Evolutionary conservation across 2,329 filamentous ascomycete genomes (phyloP).

Genomic region (Fusarium coicis): DNA sequence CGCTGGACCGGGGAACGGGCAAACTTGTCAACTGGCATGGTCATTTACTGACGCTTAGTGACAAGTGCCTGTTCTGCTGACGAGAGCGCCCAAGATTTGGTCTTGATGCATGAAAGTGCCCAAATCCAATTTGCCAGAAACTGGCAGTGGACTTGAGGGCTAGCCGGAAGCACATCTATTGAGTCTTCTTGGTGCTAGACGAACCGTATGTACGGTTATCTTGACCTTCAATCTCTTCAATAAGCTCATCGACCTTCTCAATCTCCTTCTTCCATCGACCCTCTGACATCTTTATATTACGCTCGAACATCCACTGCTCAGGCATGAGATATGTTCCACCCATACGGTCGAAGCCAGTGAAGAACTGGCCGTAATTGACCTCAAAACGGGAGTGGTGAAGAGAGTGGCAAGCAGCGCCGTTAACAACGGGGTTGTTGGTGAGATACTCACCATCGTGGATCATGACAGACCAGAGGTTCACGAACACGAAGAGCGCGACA

Average conservation of each 20-base stretch:
- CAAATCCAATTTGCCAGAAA: neutral
- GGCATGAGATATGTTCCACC: conserved; percentile 89
- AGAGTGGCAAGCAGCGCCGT: conserved; percentile 90
- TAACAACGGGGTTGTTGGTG: conserved; percentile 89
- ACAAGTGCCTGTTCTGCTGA: neutral
- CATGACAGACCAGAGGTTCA: conserved; percentile 97
- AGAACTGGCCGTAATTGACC: conserved; percentile 92
- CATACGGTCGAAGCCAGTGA: conserved; percentile 89
- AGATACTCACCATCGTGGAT: conserved; percentile 97
- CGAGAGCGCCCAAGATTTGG: neutral
- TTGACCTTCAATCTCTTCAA: conserved; percentile 74
- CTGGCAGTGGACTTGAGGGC: neutral
- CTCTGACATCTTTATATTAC: conserved; percentile 85
- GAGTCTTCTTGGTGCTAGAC: conserved; percentile 58
- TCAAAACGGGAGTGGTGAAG: conserved; percentile 72
- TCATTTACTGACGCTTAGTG: neutral
- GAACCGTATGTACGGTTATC: conserved; percentile 61
- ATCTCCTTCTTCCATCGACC: conserved; percentile 82
- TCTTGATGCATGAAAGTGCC: neutral
- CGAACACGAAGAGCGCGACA: conserved; percentile 85
- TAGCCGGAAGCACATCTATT: conserved; percentile 12
- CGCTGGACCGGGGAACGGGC: neutral
- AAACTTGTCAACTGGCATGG: neutral
- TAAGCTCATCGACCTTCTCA: conserved; percentile 68
- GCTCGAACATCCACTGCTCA: conserved; percentile 84